A percentile compares a stretch with the other conserved stretches of the same genome.
phyloP scores from a whole-genome alignment of 352 stramenopile species.

The Globisporangium orthogonon region DNA sequence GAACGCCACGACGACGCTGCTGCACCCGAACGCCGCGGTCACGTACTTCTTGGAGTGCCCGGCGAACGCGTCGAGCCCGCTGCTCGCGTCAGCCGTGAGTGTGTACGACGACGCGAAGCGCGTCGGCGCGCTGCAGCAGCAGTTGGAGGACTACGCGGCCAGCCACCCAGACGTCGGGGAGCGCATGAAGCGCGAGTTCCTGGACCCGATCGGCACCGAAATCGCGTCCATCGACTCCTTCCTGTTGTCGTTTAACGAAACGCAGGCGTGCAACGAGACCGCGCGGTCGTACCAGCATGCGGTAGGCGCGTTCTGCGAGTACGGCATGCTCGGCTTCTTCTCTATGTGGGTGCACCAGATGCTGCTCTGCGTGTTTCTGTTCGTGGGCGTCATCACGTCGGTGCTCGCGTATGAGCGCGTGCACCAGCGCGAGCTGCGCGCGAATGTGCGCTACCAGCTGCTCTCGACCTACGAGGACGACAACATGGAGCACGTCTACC shows the following conservation, averaged over 20 bases:
- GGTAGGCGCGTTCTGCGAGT: slow-evolving; percentile 62
- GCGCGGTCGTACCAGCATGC: slow-evolving; percentile 39
- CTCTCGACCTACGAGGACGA: slow-evolving; percentile 78
- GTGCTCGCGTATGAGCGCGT: slow-evolving; percentile 79
- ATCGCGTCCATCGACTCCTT: slow-evolving; percentile 24
- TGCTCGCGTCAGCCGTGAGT: slow-evolving; percentile 23
- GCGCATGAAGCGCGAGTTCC: slow-evolving; percentile 66
- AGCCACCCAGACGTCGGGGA: slow-evolving; percentile 38
- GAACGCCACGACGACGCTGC: slow-evolving; percentile 54
- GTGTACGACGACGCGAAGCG: slow-evolving; percentile 23
- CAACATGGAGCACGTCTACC: slow-evolving; percentile 73
- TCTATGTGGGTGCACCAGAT: slow-evolving; percentile 86
- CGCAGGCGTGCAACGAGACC: slow-evolving; percentile 45
- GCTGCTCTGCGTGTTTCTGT: slow-evolving; percentile 67
- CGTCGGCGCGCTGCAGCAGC: slow-evolving; percentile 31
- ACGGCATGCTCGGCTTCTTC: slow-evolving; percentile 77
- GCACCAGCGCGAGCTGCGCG: slow-evolving; percentile 46
- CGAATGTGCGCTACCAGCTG: slow-evolving; percentile 67
- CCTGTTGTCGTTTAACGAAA: slow-evolving; percentile 28
- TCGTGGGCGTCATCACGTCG: slow-evolving; percentile 60
- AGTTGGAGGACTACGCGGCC: slow-evolving; percentile 46
- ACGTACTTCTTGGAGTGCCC: slow-evolving; percentile 66
- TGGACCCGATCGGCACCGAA: slow-evolving; percentile 59
- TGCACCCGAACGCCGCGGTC: slow-evolving; percentile 38
- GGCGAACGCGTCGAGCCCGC: slow-evolving; percentile 43